Conservation (phyloP, 345 rosid genomes). For the Melastoma malabathricum region DNA sequence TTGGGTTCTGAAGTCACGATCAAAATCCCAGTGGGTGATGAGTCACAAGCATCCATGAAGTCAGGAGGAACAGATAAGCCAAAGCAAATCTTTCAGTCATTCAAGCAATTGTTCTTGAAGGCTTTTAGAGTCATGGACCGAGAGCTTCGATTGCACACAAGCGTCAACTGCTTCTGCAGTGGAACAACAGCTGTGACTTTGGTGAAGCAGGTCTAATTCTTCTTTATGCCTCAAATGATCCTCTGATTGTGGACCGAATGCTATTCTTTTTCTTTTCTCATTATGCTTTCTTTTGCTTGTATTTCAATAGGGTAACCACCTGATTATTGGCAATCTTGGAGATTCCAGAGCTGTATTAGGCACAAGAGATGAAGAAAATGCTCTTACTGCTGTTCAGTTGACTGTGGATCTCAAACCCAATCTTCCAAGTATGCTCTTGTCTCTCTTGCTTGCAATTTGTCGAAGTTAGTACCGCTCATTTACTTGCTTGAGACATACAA, state of each 20-base stretch:
- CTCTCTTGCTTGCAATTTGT: not conserved
- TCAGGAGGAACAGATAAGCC: not conserved
- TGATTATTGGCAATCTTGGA: slow-evolving; percentile 31
- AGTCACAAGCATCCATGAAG: not conserved
- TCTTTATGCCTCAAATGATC: no score
- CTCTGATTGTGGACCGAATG: no score
- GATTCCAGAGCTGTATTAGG: slow-evolving; percentile 40
- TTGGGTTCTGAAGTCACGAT: not conserved
- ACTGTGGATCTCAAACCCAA: slow-evolving; percentile 36
- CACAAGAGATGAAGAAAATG: slow-evolving; percentile 16
- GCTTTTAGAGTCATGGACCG: not conserved
- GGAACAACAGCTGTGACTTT: not conserved
- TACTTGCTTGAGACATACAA: no score
- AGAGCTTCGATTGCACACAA: not conserved
- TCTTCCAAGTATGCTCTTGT: slow-evolving; percentile 25
- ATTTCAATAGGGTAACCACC: slow-evolving; percentile 17
- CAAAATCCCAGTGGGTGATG: not conserved
- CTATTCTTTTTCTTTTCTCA: not conserved
- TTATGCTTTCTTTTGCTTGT: not conserved
- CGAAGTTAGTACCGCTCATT: no score
- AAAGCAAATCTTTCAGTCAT: no score
- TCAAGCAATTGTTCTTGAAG: not conserved
- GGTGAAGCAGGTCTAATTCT: not conserved
- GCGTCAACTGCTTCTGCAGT: slow-evolving; percentile 1
- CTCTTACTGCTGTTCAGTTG: slow-evolving; percentile 30